Percentiles rank a stretch among this genome's conserved stretches.
Evolutionary conservation across 2,329 filamentous ascomycete species (phyloP).

Genomic region (Penicillium sp.): DNA sequence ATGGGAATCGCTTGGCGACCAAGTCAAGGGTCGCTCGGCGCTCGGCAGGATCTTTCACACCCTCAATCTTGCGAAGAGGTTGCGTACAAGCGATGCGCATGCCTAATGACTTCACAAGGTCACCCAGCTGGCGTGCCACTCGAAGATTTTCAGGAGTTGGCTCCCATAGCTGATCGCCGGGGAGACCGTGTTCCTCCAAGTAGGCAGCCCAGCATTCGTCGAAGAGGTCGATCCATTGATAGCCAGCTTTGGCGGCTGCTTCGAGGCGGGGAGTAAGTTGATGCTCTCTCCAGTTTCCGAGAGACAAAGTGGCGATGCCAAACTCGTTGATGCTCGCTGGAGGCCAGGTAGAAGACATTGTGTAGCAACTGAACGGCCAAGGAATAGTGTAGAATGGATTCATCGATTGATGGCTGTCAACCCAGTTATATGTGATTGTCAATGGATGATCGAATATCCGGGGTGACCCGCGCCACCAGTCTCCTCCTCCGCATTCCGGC

Average conservation of each 20-base stretch:
- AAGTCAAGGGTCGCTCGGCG: constrained; percentile 27
- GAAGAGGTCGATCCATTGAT: constrained; percentile 37
- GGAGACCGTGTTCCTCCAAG: constrained; percentile 30
- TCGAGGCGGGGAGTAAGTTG: constrained; percentile 30
- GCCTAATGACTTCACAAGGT: constrained; percentile 32
- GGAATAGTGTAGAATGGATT: neutral
- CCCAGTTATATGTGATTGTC: neutral
- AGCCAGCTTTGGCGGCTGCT: constrained; percentile 35
- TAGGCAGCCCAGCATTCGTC: constrained; percentile 41
- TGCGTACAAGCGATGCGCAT: constrained; percentile 39
- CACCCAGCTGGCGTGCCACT: constrained; percentile 31
- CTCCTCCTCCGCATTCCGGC: constrained; percentile 7
- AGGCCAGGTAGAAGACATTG: constrained; percentile 21
- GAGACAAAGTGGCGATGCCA: constrained; percentile 38
- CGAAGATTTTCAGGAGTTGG: constrained; percentile 29
- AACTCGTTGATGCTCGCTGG: constrained; percentile 23
- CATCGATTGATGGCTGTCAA: neutral
- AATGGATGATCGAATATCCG: constrained; percentile 17
- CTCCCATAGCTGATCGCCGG: constrained; percentile 33
- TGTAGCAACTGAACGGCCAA: neutral
- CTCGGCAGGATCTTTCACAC: constrained; percentile 31
- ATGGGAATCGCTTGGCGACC: constrained; percentile 38
- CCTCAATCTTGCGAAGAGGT: constrained; percentile 36
- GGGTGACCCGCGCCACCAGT: neutral
- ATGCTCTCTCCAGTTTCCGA: constrained; percentile 34